Evolutionary conservation across 1,139 yeast genomes (phyloP), one percentile per base, ranked within the genome.

Genomic region (Saccharomycopsis hybrid): DNA sequence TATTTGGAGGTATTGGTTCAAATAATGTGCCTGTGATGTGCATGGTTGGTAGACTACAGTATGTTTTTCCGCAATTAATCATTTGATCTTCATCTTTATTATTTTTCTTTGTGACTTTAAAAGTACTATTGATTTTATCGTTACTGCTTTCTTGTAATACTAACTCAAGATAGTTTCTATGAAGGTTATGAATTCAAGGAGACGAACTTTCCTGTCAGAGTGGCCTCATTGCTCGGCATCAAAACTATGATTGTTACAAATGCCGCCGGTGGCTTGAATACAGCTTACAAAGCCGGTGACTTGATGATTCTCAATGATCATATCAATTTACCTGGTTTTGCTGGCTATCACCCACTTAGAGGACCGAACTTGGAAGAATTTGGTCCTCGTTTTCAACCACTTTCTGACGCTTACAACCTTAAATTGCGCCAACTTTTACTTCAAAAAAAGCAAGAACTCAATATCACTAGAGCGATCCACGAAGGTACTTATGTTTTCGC

Each of bases 181-280:
- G 97, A 92, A 65, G 97, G 98, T 1, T 85, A 88, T 65, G 74
- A 79, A 24, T 78, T 89, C 59, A 79, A 77, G 55, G 85, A 85
- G 54, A 84, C 96, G 1, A 87, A 90, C 0, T 85, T 88, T 64
- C 97, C 97, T 0, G 73, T 92, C 24, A 76, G 97, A 55, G 82
- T 85, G 31, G 81, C 95, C 53, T 73, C 78, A 51, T 65, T 71
- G 37, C 68, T 90, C 58, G 86, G 84, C 0, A 78, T 83, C 37
- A 65, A 72, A 41, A 71, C 73, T 3, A 70, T 90, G 42, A 71
- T 92, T 33, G 95, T 82, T 2, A 92, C 97, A 28, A 92, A 92
- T 65, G 97, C 97, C 1, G 96, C 97, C 2, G 98, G 97, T 36
- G 97, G 97, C 1, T 66, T 85, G 42, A 85, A 87, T 61, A 66